These are phyloP conservation scores for Backusella liffmaniae DNA, from an alignment of 192 early-diverging fungal species.

Conservation along the genomic window DNA sequence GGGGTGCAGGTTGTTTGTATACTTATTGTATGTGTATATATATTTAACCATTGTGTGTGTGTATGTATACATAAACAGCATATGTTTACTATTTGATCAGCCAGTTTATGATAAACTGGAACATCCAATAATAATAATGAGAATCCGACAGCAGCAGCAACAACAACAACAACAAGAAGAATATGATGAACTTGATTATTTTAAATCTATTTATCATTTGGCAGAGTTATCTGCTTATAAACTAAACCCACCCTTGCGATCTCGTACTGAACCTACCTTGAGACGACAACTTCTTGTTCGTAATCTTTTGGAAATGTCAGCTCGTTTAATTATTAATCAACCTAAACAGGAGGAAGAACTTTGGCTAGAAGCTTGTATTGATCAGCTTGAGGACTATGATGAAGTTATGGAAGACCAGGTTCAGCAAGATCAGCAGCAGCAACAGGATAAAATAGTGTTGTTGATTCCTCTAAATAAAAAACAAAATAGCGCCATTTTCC, in stretches of 20 bases:
- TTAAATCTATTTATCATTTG: constrained; percentile 4
- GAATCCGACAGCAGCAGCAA: background rate
- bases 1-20: background rate
- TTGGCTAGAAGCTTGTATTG: constrained; percentile 34
- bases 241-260: background rate
- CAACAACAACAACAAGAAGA: background rate
- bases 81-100: background rate
- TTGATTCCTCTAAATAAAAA: background rate
- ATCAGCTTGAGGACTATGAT: constrained; percentile 22
- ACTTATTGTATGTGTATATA: background rate
- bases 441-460: constrained; percentile 2
- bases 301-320: constrained; percentile 10
- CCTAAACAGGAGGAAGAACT: constrained; percentile 15
- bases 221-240: constrained; percentile 7
- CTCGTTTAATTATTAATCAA: background rate
- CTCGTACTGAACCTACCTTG: constrained; percentile 17
- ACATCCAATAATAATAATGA: background rate
- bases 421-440: background rate
- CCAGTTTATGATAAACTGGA: constrained; percentile 5
- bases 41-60: background rate
- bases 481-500: background rate
- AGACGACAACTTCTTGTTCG: constrained; percentile 19
- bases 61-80: background rate
- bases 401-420: constrained; percentile 15
- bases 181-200: background rate